Conservation (phyloP, 306 rosid species). For the Fragaria vesca region DNA sequence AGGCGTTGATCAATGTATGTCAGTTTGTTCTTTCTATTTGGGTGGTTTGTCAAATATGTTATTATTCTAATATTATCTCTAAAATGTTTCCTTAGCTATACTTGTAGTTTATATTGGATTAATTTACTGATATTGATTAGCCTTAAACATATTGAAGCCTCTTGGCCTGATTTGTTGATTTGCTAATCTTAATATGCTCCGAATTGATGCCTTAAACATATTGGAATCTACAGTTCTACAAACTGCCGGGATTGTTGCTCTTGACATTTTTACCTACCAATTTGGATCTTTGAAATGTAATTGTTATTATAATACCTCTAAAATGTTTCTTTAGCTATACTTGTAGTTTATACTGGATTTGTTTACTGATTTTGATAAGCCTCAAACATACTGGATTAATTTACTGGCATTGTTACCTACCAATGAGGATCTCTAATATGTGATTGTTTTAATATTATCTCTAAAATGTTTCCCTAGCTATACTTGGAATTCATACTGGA, state of each 20-base stretch:
- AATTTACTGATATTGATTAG: background rate
- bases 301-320: too few species aligned
- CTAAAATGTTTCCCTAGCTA: too few species aligned
- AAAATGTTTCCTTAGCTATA: background rate
- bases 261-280: background rate
- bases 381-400: too few species aligned
- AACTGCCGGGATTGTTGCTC: background rate
- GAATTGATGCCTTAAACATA: too few species aligned
- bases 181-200: too few species aligned
- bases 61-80: background rate
- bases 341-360: background rate
- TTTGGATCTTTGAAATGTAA: too few species aligned
- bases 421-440: too few species aligned
- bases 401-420: too few species aligned
- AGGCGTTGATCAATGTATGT: conserved; percentile 53
- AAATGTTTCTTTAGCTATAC: too few species aligned
- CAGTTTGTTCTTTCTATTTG: background rate
- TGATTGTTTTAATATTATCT: too few species aligned
- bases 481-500: too few species aligned
- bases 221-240: background rate
- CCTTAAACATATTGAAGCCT: background rate
- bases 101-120: background rate
- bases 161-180: background rate
- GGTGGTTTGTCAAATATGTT: background rate
- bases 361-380: background rate